Evolutionary conservation across 179 eudicot species (phyloP).

Genomic region (Spinacia oleracea): DNA sequence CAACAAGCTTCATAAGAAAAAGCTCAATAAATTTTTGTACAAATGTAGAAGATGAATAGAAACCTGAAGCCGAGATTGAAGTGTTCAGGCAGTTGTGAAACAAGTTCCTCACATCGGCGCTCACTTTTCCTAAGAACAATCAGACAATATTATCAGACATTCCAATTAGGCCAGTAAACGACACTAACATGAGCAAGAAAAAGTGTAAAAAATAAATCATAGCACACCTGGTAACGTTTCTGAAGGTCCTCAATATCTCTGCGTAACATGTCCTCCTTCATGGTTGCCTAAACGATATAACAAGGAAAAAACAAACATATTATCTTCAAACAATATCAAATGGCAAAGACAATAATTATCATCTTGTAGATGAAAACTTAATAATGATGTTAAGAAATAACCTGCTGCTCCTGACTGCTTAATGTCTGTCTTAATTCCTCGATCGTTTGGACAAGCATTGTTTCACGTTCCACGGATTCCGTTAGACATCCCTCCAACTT

Average conservation of each 20-base stretch:
- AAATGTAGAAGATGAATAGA: slow-evolving; percentile 12
- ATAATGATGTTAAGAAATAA: slow-evolving; percentile 27
- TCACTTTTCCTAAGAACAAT: slow-evolving; percentile 80
- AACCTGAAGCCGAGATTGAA: slow-evolving; percentile 93
- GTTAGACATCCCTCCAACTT: slow-evolving; percentile 73
- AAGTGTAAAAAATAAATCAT: background rate
- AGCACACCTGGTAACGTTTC: no score
- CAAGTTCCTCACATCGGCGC: slow-evolving; percentile 94
- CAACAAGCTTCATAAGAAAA: slow-evolving; percentile 45
- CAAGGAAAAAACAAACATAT: no score
- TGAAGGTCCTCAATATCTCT: no score
- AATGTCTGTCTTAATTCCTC: slow-evolving; percentile 83
- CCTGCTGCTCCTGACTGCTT: slow-evolving; percentile 90
- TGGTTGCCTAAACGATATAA: no score
- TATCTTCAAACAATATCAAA: no score
- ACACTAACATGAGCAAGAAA: background rate
- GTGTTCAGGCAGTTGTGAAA: slow-evolving; percentile 94
- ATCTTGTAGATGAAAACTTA: slow-evolving; percentile 12
- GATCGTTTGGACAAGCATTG: slow-evolving; percentile 79
- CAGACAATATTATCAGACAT: background rate
- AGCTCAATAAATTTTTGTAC: background rate
- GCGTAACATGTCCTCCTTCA: no score
- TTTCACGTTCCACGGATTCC: slow-evolving; percentile 82
- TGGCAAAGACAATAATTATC: background rate
- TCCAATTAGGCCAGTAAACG: background rate